Conservation (phyloP, 2,329 filamentous ascomycete species). For the Colletotrichum sidae region DNA sequence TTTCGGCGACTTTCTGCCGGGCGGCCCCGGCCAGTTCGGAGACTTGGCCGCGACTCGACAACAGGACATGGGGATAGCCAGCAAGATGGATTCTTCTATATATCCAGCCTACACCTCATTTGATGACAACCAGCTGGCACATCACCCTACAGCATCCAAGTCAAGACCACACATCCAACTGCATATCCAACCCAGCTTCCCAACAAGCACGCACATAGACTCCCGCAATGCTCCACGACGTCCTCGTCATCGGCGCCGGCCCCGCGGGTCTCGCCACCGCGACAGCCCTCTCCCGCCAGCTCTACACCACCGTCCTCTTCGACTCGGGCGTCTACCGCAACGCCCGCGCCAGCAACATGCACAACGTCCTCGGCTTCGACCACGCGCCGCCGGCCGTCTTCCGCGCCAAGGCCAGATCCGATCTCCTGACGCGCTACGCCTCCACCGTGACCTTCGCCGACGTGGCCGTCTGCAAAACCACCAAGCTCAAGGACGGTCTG, state of each 20-base stretch:
- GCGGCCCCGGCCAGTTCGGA: slow-evolving; percentile 11
- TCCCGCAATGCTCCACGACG: slow-evolving; percentile 53
- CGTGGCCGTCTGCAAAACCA: slow-evolving; percentile 45
- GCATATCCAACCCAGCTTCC: too few species aligned
- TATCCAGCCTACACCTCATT: neutral
- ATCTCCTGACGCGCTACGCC: slow-evolving; percentile 49
- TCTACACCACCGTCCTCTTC: slow-evolving; percentile 59
- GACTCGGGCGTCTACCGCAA: slow-evolving; percentile 65
- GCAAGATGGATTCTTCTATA: neutral
- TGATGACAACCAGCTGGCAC: neutral
- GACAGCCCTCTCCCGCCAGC: slow-evolving; percentile 60
- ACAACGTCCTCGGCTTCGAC: slow-evolving; percentile 56
- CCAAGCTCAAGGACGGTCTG: slow-evolving; percentile 42
- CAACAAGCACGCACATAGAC: neutral
- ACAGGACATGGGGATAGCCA: neutral
- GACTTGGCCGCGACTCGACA: neutral
- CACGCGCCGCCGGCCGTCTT: slow-evolving; percentile 50
- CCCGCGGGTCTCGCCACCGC: slow-evolving; percentile 62
- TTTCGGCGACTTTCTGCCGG: slow-evolving; percentile 26
- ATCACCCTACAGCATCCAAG: neutral
- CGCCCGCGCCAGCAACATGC: slow-evolving; percentile 58
- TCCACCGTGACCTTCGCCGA: slow-evolving; percentile 43
- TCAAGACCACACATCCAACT: neutral
- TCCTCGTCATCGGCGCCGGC: slow-evolving; percentile 65
- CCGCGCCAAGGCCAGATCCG: slow-evolving; percentile 47